Conservation (phyloP, 108 stramenopile genomes). For the Discostella pseudostelligera region DNA sequence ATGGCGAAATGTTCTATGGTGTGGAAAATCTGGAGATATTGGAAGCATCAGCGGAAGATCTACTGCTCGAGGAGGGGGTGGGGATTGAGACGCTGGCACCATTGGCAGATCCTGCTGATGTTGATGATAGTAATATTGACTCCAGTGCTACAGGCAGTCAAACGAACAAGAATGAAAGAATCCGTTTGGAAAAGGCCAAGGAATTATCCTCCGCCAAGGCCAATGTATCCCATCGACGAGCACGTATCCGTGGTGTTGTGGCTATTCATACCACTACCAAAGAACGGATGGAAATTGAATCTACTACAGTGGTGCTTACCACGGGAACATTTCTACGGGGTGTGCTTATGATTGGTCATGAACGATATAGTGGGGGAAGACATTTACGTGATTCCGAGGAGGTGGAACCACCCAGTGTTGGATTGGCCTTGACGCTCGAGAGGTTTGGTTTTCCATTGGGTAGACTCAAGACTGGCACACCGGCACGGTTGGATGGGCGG, state of each 20-base stretch:
- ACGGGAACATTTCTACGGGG: conserved; percentile 98
- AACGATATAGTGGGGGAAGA: conserved; percentile 89
- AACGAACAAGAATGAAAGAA: conserved; percentile 3
- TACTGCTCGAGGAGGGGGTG: conserved; percentile 80
- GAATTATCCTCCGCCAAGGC: conserved; percentile 35
- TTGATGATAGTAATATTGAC: conserved; percentile 13
- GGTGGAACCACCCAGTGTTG: conserved; percentile 93
- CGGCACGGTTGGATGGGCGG: conserved; percentile 88
- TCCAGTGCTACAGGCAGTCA: conserved; percentile 17
- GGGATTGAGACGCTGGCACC: conserved; percentile 51
- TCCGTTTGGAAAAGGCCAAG: conserved; percentile 35
- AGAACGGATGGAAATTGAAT: conserved; percentile 55
- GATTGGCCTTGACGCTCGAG: conserved; percentile 88
- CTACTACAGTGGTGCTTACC: conserved; percentile 88
- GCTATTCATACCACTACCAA: conserved; percentile 62
- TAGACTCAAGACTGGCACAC: conserved; percentile 97
- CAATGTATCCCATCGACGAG: conserved; percentile 41
- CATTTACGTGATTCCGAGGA: conserved; percentile 91
- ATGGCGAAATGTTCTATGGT: conserved; percentile 4
- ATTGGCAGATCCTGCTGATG: conserved; percentile 50
- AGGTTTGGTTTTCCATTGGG: conserved; percentile 86
- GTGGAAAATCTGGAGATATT: conserved; percentile 81
- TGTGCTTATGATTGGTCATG: conserved; percentile 79
- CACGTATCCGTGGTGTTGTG: conserved; percentile 78
- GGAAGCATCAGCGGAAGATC: conserved; percentile 91